Evolutionary conservation across 1,284 basidiomycete species (phyloP), one percentile per base, ranked within the genome.

Genomic region (Neolentinus lepideus): DNA sequence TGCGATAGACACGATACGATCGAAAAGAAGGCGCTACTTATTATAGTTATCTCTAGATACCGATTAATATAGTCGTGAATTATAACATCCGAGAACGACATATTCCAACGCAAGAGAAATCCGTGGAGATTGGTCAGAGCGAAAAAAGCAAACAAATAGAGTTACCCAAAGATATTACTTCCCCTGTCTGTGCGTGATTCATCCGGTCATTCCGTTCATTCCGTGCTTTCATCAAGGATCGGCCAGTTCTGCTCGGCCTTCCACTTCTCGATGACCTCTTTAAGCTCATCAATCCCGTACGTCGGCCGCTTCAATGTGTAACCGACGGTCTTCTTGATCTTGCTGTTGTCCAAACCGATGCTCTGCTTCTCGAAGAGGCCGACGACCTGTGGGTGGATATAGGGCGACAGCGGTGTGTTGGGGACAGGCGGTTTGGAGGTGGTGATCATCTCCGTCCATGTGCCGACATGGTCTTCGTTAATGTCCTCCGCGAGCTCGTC

Each of bases 381-480:
- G 16, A 43, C 38, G 38, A 43, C 38, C 66, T 85, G 89, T 55
- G 82, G 81, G 66, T 92, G 88, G 78, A 93, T 85, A 69, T 92
- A 95, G 0, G 92, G 90, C n/a, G 80, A 84, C 59, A 94, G 76
- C 0, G 88, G 89, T 0, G 88, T 87, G 56, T 88, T 87, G 3
- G 78, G 73, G 56, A 93, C 80, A 0, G 89, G 89, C 43, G 91
- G 91, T 51, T 83, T 76, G n/a, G 90, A 88, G 52, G 74, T 80
- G n/a, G 75, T 75, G 58, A 93, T 77, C 89, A 96, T 93, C 61
- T 89, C 79, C 1, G 84, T 88, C 93, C 93, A 96, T 3, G 83
- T 85, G 59, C 83, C 77, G 47, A 94, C 87, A 66, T 95, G 93
- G 61, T 84, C 83, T 66, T 93, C 92, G 66, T 94, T 94, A 64